These are phyloP conservation scores for Aspergillus cavernicola DNA, from an alignment of 495 filamentous ascomycete genomes.

Conservation along the genomic window DNA sequence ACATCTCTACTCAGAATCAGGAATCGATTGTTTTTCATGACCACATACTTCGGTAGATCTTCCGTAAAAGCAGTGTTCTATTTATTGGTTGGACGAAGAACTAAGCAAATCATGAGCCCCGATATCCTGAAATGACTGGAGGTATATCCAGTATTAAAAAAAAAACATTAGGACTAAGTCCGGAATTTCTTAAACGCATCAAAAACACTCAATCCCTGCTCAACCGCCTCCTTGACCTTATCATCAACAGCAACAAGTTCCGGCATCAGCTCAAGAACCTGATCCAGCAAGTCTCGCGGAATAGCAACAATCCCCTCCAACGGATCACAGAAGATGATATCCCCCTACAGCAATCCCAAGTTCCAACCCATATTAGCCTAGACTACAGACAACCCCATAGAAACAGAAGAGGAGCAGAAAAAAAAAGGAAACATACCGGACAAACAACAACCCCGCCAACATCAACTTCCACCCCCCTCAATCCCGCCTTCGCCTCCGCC, in stretches of 20 bases:
- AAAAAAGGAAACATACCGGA: conserved; percentile 32
- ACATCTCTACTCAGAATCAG: too few species aligned
- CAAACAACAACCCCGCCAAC: conserved; percentile 48
- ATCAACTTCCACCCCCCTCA: conserved; percentile 48
- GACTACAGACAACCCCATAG: too few species aligned
- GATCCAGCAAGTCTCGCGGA: conserved; percentile 46
- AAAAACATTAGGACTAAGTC: conserved; percentile 12
- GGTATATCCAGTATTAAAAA: not conserved
- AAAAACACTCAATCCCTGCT: conserved; percentile 49
- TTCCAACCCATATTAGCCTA: too few species aligned
- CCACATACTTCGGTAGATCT: too few species aligned
- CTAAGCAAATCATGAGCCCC: too few species aligned
- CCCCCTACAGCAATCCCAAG: conserved; percentile 42
- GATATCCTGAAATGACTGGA: too few species aligned
- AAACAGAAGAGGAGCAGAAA: not conserved
- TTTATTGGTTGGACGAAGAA: too few species aligned
- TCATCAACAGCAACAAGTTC: conserved; percentile 56
- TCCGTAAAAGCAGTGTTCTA: too few species aligned
- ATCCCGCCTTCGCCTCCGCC: conserved; percentile 55
- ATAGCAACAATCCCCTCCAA: conserved; percentile 61
- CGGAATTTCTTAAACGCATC: conserved; percentile 54
- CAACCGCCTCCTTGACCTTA: conserved; percentile 56
- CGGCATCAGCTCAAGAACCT: conserved; percentile 52
- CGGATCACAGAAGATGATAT: conserved; percentile 61
- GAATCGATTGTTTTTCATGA: too few species aligned